Percentiles rank a stretch among this genome's conserved stretches.
phyloP scores from a whole-genome alignment of 257 asterid species.

The Lycium ferocissimum region DNA sequence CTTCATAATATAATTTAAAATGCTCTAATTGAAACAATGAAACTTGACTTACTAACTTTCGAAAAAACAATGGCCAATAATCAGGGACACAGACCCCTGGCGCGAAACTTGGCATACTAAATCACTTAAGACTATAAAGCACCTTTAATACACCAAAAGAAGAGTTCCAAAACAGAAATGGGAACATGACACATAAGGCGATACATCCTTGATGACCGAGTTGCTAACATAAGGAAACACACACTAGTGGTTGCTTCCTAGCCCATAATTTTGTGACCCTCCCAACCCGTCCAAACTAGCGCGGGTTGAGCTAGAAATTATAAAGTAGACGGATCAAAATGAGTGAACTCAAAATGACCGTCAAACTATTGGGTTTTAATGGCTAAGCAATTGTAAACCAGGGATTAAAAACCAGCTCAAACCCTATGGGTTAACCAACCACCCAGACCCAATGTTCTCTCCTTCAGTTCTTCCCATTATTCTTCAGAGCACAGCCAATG shows the following conservation, averaged over 20 bases:
- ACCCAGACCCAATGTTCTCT: neutral
- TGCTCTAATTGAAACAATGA: neutral
- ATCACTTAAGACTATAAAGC: neutral
- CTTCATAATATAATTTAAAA: neutral
- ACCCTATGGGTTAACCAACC: conserved; percentile 8
- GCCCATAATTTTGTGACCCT: conserved; percentile 10
- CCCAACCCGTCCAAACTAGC: neutral
- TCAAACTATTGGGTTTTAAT: conserved; percentile 18
- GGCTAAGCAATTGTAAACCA: conserved; percentile 3
- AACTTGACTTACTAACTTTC: neutral
- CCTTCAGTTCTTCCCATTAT: neutral
- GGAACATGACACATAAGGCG: conserved; percentile 8
- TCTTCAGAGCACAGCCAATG: neutral
- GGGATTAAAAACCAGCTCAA: neutral
- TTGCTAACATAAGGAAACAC: neutral
- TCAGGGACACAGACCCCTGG: neutral
- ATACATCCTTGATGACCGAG: neutral
- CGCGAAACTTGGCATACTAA: neutral
- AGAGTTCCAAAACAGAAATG: neutral
- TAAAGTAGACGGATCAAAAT: neutral
- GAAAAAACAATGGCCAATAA: neutral
- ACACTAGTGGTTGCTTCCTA: neutral
- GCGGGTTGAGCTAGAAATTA: neutral
- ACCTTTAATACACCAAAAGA: neutral
- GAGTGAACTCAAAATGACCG: neutral